A percentile compares a stretch with the other conserved stretches of the same genome.
These are phyloP conservation scores for Raffaelea albimanens DNA, from an alignment of 2,329 filamentous ascomycete species.

Conservation along the genomic window DNA sequence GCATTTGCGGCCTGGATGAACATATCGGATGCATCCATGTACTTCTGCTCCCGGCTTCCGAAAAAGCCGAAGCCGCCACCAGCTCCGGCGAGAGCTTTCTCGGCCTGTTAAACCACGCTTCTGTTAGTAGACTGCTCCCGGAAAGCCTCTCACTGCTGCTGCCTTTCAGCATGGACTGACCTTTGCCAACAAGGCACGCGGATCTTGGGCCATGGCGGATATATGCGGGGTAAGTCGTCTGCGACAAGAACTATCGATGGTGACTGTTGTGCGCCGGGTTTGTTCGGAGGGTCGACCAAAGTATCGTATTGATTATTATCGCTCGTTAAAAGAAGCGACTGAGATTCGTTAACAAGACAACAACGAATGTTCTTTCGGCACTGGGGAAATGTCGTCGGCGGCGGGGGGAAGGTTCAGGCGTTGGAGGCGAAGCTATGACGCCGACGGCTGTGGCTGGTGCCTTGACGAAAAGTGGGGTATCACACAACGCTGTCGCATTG, in stretches of 20 bases:
- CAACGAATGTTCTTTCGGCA: not conserved
- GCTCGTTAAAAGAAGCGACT: too few species aligned
- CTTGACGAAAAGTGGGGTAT: not conserved
- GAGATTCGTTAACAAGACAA: too few species aligned
- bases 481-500: not conserved
- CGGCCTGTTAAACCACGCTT: slow-evolving; percentile 52
- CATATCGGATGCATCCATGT: slow-evolving; percentile 77
- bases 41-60: slow-evolving; percentile 77
- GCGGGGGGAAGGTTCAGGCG: not conserved
- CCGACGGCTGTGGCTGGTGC: not conserved
- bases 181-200: slow-evolving; percentile 69
- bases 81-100: slow-evolving; percentile 69
- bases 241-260: too few species aligned
- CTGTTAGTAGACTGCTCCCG: slow-evolving; percentile 12
- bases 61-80: slow-evolving; percentile 82
- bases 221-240: not conserved
- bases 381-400: not conserved
- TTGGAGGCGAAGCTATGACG: slow-evolving; percentile 1
- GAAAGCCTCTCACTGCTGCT: too few species aligned
- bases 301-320: too few species aligned
- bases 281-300: too few species aligned
- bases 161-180: slow-evolving; percentile 32
- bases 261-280: too few species aligned
- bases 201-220: slow-evolving; percentile 42
- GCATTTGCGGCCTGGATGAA: slow-evolving; percentile 86